Evolutionary conservation across 805 yeast species (phyloP).

Genomic region (Cyberlindnera maritima): DNA sequence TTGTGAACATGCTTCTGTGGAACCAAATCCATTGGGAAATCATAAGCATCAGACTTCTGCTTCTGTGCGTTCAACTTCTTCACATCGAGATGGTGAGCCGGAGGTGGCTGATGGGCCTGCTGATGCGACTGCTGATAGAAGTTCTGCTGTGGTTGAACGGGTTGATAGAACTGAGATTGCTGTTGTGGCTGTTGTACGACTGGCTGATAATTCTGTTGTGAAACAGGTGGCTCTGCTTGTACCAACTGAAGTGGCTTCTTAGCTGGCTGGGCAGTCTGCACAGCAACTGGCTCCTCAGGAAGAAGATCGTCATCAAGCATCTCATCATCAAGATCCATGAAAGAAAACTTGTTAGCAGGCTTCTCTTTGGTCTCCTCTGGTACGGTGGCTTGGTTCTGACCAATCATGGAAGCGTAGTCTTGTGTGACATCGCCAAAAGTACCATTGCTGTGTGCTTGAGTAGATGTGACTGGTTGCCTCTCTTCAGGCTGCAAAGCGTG

Average conservation of each 20-base stretch:
- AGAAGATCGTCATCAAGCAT: slow-evolving; percentile 25
- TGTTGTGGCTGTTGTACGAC: neutral
- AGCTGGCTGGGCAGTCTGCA: too few relatives aligned
- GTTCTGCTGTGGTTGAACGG: neutral
- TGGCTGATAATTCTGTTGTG: slow-evolving; percentile 2
- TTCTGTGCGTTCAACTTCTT: slow-evolving; percentile 43
- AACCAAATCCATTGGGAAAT: slow-evolving; percentile 60
- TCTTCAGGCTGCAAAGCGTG: neutral
- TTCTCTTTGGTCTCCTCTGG: slow-evolving; percentile 33
- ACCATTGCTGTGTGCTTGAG: neutral
- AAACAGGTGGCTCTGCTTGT: neutral
- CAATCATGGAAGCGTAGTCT: slow-evolving; percentile 4
- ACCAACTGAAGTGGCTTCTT: too few relatives aligned
- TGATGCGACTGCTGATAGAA: slow-evolving; percentile 1
- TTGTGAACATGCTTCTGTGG: slow-evolving; percentile 30
- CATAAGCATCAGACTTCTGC: slow-evolving; percentile 73
- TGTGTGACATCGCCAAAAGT: slow-evolving; percentile 5
- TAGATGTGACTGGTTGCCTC: neutral
- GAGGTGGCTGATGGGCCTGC: slow-evolving; percentile 9
- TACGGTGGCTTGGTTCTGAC: neutral
- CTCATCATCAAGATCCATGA: slow-evolving; percentile 35
- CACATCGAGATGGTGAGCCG: slow-evolving; percentile 22
- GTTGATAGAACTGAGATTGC: neutral
- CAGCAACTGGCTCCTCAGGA: slow-evolving; percentile 35
- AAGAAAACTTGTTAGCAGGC: slow-evolving; percentile 32